phyloP scores from a whole-genome alignment of 495 filamentous ascomycete species.

The Neurospora africana region DNA sequence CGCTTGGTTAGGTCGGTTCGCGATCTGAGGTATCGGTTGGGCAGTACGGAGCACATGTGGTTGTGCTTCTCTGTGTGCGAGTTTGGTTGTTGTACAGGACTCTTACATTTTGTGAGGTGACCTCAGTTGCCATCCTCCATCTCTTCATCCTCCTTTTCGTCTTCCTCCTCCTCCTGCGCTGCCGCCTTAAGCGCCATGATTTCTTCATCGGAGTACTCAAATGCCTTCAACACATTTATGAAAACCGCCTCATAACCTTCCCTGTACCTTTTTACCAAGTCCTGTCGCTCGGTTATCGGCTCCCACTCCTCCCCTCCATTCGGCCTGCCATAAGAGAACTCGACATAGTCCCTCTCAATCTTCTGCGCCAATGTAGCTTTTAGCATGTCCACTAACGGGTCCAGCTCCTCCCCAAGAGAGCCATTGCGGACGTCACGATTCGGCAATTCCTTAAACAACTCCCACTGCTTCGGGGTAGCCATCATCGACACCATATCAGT shows the following conservation, averaged over 20 bases:
- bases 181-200: slow-evolving; percentile 20
- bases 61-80: not conserved
- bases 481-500: slow-evolving; percentile 21
- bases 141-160: slow-evolving; percentile 3
- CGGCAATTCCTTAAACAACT: not conserved
- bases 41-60: not conserved
- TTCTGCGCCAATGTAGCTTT: slow-evolving; percentile 17
- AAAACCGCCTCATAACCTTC: not conserved
- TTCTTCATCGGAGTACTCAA: not conserved
- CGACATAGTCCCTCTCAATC: slow-evolving; percentile 14
- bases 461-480: slow-evolving; percentile 6
- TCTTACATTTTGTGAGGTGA: not conserved
- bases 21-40: not conserved
- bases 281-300: not conserved
- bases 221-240: not conserved
- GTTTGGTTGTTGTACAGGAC: not conserved
- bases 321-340: not conserved
- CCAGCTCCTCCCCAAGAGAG: not conserved
- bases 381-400: slow-evolving; percentile 12
- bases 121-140: slow-evolving; percentile 21
- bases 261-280: not conserved
- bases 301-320: not conserved
- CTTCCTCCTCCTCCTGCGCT: slow-evolving; percentile 20
- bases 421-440: not conserved
- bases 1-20: not conserved